phyloP scores from a whole-genome alignment of 176 grass and related monocot species.

The Pharus latifolius region DNA sequence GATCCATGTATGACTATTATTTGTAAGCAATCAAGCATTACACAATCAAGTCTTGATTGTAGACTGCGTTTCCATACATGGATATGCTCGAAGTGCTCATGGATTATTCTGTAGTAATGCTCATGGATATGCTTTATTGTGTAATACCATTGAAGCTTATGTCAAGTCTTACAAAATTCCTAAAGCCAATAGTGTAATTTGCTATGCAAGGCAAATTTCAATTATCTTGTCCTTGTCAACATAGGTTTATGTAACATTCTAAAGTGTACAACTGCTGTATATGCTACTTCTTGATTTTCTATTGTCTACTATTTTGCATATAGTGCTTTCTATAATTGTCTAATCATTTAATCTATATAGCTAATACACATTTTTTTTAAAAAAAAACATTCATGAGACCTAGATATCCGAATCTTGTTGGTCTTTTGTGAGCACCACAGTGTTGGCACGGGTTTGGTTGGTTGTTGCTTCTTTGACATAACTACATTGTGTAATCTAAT shows the following conservation, averaged over 20 bases:
- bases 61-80: no score
- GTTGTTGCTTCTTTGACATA: background rate
- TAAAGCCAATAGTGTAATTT: background rate
- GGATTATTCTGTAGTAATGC: background rate
- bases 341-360: background rate
- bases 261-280: background rate
- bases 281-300: background rate
- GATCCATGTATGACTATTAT: no score
- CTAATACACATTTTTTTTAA: background rate
- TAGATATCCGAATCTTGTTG: background rate
- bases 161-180: background rate
- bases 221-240: background rate
- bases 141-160: background rate
- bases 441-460: background rate
- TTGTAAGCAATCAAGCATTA: no score
- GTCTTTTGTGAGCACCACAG: background rate
- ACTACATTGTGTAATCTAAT: background rate
- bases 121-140: no score
- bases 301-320: background rate
- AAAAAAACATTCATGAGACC: background rate
- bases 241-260: background rate
- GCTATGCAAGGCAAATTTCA: background rate
- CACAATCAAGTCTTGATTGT: no score
- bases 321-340: background rate
- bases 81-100: no score